Base-by-base conservation (phyloP, 2,329 filamentous ascomycete species). In the Fusarium liriodendri region DNA sequence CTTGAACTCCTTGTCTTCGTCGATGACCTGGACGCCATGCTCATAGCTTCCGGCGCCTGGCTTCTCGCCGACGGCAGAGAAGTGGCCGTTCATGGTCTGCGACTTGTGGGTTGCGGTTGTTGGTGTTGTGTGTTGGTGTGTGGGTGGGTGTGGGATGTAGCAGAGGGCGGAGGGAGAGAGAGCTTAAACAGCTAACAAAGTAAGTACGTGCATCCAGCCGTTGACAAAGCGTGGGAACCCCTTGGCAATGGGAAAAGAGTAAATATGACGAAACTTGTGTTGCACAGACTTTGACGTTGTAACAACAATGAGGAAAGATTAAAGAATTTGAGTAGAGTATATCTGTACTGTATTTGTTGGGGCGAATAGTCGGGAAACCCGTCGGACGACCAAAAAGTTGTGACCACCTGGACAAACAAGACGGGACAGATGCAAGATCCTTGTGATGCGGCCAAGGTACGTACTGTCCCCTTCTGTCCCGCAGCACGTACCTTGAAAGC, bases 11-110 rank as follows among this genome's bases (percentile, higher is more conserved):
- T 98, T 98, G 85, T 95, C 95, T 72, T 83, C 84, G 82, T 98
- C 95, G 81, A 99, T 94, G 78, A 99, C 95, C 85, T 99, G 97
- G 80, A 98, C 94, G 81, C 97, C 97, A 89, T 98, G 94, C 80
- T 95, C 94, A 83, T 96, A 98, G 75, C 91, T 88, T 81, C 90
- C 87, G 76, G 88, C 87, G 72, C 86, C 85, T 79, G 90, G 88
- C 85, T 88, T 87, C 70, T 91, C 88, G 85, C 92, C 92, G 82
- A 94, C 90, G 64, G 90, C 87, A 78, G 93, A 92, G 84, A 96
- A 95, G 83, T 96, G 93, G 82, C 93, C 92, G 85, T 97, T 97
- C 91, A 95, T 92, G 75, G 71, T 83, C 45, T 68, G 81, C 74
- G 77, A 69, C 68, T 64, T 70, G 66, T 38, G 47, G 62, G 64